These are phyloP conservation scores for Hymenoscyphus infarciens DNA, from an alignment of 2,329 filamentous ascomycete species.

Conservation along the genomic window DNA sequence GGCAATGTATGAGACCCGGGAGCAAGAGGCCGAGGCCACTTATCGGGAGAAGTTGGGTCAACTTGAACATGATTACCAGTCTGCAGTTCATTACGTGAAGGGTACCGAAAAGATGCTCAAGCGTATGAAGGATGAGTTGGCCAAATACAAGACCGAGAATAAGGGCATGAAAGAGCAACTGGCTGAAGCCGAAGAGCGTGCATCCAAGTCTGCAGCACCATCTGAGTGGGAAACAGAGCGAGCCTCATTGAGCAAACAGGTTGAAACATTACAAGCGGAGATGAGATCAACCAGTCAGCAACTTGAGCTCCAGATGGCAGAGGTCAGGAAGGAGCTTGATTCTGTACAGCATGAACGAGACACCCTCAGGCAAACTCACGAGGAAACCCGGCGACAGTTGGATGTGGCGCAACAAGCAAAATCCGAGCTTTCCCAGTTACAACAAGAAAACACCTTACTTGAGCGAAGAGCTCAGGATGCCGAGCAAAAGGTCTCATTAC, in stretches of 20 bases:
- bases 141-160: slow-evolving; percentile 86
- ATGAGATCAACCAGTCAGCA: slow-evolving; percentile 61
- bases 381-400: slow-evolving; percentile 51
- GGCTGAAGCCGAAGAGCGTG: slow-evolving; percentile 58
- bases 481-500: slow-evolving; percentile 85
- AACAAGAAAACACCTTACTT: slow-evolving; percentile 74
- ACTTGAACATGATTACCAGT: slow-evolving; percentile 95
- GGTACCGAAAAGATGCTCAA: slow-evolving; percentile 99
- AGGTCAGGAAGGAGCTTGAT: slow-evolving; percentile 67
- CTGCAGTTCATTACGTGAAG: slow-evolving; percentile 95
- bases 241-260: slow-evolving; percentile 60
- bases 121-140: slow-evolving; percentile 96
- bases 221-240: slow-evolving; percentile 75
- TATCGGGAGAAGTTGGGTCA: slow-evolving; percentile 93
- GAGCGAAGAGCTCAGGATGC: slow-evolving; percentile 85
- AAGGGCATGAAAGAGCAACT: slow-evolving; percentile 77
- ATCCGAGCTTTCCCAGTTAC: slow-evolving; percentile 74
- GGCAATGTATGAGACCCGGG: slow-evolving; percentile 69
- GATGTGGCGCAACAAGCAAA: slow-evolving; percentile 51
- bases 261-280: slow-evolving; percentile 66
- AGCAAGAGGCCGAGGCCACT: slow-evolving; percentile 80
- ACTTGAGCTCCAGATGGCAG: slow-evolving; percentile 68
- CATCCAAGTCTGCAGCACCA: slow-evolving; percentile 43
- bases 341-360: slow-evolving; percentile 67
- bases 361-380: slow-evolving; percentile 52